Percentiles rank a stretch among this genome's conserved stretches.
These are phyloP conservation scores for Curvularia spicifera DNA, from an alignment of 2,329 filamentous ascomycete species.

Conservation along the genomic window DNA sequence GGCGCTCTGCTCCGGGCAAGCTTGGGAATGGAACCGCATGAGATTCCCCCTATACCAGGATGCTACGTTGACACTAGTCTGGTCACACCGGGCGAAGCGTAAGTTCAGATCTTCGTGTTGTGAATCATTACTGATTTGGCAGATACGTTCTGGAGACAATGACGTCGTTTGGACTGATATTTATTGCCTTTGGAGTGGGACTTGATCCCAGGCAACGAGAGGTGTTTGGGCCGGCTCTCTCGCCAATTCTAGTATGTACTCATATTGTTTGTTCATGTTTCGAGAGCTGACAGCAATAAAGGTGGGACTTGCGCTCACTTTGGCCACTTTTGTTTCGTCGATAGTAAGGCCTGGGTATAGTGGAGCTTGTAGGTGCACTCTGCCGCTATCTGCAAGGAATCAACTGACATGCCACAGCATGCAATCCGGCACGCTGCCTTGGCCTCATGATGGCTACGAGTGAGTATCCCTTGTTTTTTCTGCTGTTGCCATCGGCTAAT, in stretches of 20 bases:
- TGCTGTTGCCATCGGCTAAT: not conserved
- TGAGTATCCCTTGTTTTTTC: slow-evolving; percentile 3
- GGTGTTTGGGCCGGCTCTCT: slow-evolving; percentile 58
- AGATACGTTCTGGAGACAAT: slow-evolving; percentile 58
- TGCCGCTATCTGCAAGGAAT: not conserved
- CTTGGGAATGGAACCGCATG: slow-evolving; percentile 22
- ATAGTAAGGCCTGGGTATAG: slow-evolving; percentile 42
- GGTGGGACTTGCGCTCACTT: slow-evolving; percentile 34
- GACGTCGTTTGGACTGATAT: slow-evolving; percentile 54
- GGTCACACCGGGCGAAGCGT: slow-evolving; percentile 49
- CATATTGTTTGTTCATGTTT: not conserved
- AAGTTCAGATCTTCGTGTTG: slow-evolving; percentile 2
- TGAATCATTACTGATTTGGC: slow-evolving; percentile 3
- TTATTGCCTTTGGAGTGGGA: slow-evolving; percentile 60
- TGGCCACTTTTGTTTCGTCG: slow-evolving; percentile 37
- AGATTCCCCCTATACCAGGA: slow-evolving; percentile 26
- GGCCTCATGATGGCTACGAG: slow-evolving; percentile 43
- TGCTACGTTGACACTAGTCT: slow-evolving; percentile 43
- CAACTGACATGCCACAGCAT: slow-evolving; percentile 24
- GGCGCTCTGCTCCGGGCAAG: slow-evolving; percentile 52
- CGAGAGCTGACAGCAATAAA: slow-evolving; percentile 11
- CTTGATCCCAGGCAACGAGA: slow-evolving; percentile 60
- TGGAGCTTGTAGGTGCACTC: slow-evolving; percentile 36
- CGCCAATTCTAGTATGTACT: slow-evolving; percentile 57
- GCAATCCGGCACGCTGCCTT: slow-evolving; percentile 47